These are phyloP conservation scores for Exophiala xenobiotica DNA, from an alignment of 2,329 filamentous ascomycete species.

Conservation along the genomic window DNA sequence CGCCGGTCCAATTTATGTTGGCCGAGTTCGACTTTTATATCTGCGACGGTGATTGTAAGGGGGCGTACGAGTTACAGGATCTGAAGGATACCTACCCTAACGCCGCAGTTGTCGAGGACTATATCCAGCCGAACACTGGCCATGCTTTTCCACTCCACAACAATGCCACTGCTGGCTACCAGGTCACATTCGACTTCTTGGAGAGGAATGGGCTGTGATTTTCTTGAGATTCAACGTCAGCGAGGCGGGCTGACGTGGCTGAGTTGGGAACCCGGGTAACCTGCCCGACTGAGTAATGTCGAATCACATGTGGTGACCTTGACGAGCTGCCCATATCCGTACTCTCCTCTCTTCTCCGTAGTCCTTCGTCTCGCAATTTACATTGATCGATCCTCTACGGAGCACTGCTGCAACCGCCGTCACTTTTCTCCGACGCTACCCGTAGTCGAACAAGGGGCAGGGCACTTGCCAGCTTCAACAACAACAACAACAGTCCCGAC, in stretches of 20 bases:
- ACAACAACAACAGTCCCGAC: neutral
- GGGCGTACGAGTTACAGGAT: constrained; percentile 17
- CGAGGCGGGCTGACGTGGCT: no score
- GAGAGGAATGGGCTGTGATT: constrained; percentile 22
- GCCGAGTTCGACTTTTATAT: constrained; percentile 37
- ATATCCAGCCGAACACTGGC: constrained; percentile 40
- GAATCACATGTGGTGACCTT: no score
- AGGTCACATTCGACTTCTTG: constrained; percentile 32
- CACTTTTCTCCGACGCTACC: neutral
- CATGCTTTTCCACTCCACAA: constrained; percentile 39
- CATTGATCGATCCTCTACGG: no score
- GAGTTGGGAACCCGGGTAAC: no score
- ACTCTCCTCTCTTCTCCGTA: no score
- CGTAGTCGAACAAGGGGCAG: neutral
- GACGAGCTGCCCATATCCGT: no score
- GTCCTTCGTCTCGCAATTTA: no score
- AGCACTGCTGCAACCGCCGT: neutral
- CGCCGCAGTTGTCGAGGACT: constrained; percentile 30
- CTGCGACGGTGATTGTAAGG: constrained; percentile 41
- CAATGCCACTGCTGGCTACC: constrained; percentile 38
- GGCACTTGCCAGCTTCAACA: neutral
- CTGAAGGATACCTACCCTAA: constrained; percentile 33
- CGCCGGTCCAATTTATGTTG: constrained; percentile 37
- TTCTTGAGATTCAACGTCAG: no score
- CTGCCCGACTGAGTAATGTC: no score